Conservation (phyloP, 306 rosid species). For the Cyclanthera cordifolia region DNA sequence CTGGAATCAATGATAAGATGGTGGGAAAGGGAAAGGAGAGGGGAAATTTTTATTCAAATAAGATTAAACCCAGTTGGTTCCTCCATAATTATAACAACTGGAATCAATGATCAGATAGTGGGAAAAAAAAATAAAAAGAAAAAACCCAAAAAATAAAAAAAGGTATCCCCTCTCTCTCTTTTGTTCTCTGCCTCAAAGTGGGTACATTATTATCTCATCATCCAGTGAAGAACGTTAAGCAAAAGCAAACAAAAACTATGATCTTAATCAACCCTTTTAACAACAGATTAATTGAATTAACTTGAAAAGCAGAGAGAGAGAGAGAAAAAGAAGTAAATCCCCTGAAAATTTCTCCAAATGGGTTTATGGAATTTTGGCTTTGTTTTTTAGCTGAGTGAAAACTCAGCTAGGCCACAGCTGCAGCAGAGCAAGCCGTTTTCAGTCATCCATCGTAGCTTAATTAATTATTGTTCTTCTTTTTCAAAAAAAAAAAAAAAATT, state of each 20-base stretch:
- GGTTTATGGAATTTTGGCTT: not conserved
- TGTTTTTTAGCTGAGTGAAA: conserved; percentile 7
- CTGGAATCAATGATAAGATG: conserved; percentile 16
- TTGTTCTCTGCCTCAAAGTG: conserved; percentile 38
- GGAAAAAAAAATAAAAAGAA: not conserved
- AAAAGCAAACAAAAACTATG: conserved; percentile 47
- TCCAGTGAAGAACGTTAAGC: conserved; percentile 53
- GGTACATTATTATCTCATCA: conserved; percentile 82
- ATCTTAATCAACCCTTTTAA: conserved; percentile 15
- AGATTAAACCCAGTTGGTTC: conserved; percentile 12
- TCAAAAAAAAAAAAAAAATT: no score
- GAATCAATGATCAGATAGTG: conserved; percentile 16
- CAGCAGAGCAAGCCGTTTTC: not conserved
- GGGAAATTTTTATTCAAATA: not conserved
- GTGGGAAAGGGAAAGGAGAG: conserved; percentile 1
- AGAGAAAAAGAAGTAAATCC: not conserved
- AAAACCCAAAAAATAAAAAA: not conserved
- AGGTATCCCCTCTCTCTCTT: conserved; percentile 13
- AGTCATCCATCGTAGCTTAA: not conserved
- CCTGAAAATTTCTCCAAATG: conserved; percentile 2
- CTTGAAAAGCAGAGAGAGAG: not conserved
- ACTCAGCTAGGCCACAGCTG: not conserved
- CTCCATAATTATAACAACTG: conserved; percentile 16
- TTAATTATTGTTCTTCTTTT: not conserved
- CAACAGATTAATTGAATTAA: not conserved